Percentiles rank a stretch among this genome's conserved stretches.
Evolutionary conservation across 371 early-diverging fungal genomes (phyloP).

Genomic region (Mucor racemosus): DNA sequence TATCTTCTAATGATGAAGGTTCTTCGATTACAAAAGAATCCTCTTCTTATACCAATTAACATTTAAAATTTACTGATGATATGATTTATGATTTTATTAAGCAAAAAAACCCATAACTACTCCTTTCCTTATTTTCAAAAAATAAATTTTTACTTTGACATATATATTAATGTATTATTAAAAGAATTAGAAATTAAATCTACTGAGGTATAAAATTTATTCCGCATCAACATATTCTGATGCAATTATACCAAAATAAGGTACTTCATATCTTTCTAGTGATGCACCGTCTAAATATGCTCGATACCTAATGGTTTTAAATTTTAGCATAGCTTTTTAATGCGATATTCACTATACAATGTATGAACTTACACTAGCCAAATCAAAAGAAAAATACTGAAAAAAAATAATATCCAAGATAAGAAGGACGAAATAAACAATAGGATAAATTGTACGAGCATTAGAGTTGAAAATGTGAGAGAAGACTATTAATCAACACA

Average conservation of each 20-base stretch:
- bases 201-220: slow-evolving; percentile 28
- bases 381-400: slow-evolving; percentile 46
- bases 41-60: slow-evolving; percentile 1
- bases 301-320: slow-evolving; percentile 45
- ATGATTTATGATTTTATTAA: neutral
- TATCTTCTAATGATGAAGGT: slow-evolving; percentile 12
- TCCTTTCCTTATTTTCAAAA: slow-evolving; percentile 2
- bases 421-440: slow-evolving; percentile 57
- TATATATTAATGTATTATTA: neutral
- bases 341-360: neutral
- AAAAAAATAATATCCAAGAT: slow-evolving; percentile 62
- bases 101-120: neutral
- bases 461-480: slow-evolving; percentile 40
- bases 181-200: neutral
- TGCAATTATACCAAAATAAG: slow-evolving; percentile 65
- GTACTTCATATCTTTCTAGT: slow-evolving; percentile 63
- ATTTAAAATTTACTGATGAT: neutral
- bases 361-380: slow-evolving; percentile 51
- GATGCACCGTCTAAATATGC: slow-evolving; percentile 70
- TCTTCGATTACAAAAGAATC: slow-evolving; percentile 1
- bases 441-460: slow-evolving; percentile 52
- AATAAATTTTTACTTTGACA: slow-evolving; percentile 2
- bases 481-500: slow-evolving; percentile 40
- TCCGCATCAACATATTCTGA: slow-evolving; percentile 68
- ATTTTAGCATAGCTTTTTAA: neutral